phyloP scores from a whole-genome alignment of 208 protist species.

The Trypanosomatidae sp. region DNA sequence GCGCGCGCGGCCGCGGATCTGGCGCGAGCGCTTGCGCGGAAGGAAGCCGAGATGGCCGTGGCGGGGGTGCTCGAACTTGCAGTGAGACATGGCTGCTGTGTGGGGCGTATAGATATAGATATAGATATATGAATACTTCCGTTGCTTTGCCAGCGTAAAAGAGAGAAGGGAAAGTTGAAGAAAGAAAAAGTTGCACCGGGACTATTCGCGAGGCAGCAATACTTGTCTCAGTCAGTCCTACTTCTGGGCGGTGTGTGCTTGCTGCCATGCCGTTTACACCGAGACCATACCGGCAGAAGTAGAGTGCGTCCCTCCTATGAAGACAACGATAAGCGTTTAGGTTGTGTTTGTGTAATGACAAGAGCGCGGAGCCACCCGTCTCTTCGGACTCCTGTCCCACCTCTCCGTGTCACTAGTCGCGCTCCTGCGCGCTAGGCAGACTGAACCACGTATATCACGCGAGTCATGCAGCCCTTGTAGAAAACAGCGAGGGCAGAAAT shows the following conservation, averaged over 20 bases:
- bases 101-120: background rate
- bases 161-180: background rate
- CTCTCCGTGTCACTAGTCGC: background rate
- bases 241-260: background rate
- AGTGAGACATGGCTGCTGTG: conserved; percentile 80
- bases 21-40: conserved; percentile 95
- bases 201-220: background rate
- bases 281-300: background rate
- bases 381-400: background rate
- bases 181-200: background rate
- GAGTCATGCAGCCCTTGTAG: background rate
- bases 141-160: background rate
- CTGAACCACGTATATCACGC: too few species aligned
- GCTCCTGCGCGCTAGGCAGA: background rate
- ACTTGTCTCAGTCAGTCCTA: background rate
- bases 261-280: background rate
- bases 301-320: background rate
- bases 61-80: conserved; percentile 98
- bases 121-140: background rate
- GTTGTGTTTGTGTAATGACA: background rate
- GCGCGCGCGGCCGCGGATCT: conserved; percentile 93
- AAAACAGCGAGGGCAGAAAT: background rate
- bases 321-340: background rate
- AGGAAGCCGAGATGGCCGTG: conserved; percentile 98
- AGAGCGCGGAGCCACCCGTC: background rate